These are phyloP conservation scores for Arachis hypogaea DNA, from an alignment of 306 rosid species.

Conservation along the genomic window DNA sequence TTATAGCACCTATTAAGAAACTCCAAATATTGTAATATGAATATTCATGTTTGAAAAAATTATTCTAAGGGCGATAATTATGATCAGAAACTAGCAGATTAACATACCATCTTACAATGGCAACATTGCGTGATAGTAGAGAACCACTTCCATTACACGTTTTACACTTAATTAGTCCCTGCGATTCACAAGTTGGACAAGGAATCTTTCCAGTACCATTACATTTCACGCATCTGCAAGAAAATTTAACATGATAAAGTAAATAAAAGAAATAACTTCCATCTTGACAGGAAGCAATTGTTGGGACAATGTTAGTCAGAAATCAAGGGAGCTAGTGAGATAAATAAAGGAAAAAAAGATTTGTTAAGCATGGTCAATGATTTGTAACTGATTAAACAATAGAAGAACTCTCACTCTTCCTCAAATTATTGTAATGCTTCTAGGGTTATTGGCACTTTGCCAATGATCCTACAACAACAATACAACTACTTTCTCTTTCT, in stretches of 20 bases:
- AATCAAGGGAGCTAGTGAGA: no score
- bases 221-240: constrained; percentile 88
- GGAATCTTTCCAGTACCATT: constrained; percentile 82
- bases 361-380: no score
- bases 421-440: no score
- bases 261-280: constrained; percentile 24
- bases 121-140: constrained; percentile 62
- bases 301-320: no score
- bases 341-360: no score
- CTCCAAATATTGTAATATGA: constrained; percentile 16
- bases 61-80: neutral
- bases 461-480: no score
- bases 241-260: constrained; percentile 29
- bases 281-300: constrained; percentile 4
- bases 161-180: constrained; percentile 72
- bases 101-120: constrained; percentile 81
- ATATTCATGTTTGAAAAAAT: constrained; percentile 13
- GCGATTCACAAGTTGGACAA: constrained; percentile 84
- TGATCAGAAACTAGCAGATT: constrained; percentile 14
- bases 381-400: no score
- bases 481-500: no score
- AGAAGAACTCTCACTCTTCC: no score
- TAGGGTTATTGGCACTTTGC: no score
- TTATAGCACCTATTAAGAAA: constrained; percentile 9
- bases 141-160: constrained; percentile 78